Evolutionary conservation across 1,284 basidiomycete genomes (phyloP).

Genomic region (Irpex sp.): DNA sequence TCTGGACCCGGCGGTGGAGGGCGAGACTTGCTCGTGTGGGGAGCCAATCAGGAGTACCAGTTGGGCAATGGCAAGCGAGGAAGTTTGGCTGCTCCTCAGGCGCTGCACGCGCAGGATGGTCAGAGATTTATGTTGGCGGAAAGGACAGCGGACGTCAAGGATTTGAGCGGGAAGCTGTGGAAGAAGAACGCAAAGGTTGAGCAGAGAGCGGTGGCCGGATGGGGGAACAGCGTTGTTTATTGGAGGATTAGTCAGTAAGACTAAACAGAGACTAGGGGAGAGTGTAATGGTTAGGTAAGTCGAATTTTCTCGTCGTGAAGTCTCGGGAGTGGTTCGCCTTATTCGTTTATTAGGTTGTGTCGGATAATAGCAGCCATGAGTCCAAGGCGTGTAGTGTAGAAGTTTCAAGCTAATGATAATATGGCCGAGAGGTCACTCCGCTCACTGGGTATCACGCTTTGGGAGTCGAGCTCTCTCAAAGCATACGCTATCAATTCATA

Average conservation of each 20-base stretch:
- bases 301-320: background rate
- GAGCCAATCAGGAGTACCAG: constrained; percentile 72
- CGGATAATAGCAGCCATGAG: background rate
- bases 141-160: constrained; percentile 51
- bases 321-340: background rate
- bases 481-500: background rate
- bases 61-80: constrained; percentile 83
- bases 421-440: background rate
- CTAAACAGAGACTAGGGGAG: background rate
- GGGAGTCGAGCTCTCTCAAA: background rate
- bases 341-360: background rate
- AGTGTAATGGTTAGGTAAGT: background rate
- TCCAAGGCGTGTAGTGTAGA: background rate
- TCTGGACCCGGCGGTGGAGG: constrained; percentile 47
- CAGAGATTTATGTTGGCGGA: constrained; percentile 55
- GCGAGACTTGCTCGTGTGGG: constrained; percentile 66
- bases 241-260: constrained; percentile 55
- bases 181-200: constrained; percentile 64
- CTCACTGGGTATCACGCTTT: background rate
- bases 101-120: constrained; percentile 46
- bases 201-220: constrained; percentile 63
- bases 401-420: background rate
- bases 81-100: constrained; percentile 67
- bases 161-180: constrained; percentile 57
- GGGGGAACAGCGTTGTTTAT: constrained; percentile 67